Evolutionary conservation across 2,329 filamentous ascomycete genomes (phyloP).

Genomic region (Achaetomium macrosporum): DNA sequence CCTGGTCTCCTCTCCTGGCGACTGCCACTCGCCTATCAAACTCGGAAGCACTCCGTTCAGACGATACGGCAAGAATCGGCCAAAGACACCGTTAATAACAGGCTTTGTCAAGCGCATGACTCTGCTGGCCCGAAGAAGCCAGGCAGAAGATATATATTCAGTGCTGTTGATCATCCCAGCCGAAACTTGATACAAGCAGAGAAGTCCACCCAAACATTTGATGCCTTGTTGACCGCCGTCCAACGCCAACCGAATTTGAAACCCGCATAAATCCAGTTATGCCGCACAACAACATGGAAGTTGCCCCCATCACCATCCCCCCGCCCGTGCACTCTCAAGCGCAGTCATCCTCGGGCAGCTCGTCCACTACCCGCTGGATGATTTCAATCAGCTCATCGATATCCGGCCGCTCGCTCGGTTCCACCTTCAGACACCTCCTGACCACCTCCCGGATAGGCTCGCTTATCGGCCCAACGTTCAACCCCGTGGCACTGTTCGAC

Average conservation of each 20-base stretch:
- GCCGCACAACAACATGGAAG: background rate
- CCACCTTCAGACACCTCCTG: constrained; percentile 75
- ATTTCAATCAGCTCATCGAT: constrained; percentile 76
- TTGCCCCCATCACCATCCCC: background rate
- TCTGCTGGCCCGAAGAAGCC: background rate
- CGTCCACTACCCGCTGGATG: constrained; percentile 66
- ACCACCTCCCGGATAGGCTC: constrained; percentile 84
- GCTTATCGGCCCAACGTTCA: constrained; percentile 55
- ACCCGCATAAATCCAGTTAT: background rate
- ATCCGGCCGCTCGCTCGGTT: constrained; percentile 81
- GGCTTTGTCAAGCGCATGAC: too few species aligned
- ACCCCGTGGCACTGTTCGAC: constrained; percentile 25
- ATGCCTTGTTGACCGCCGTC: background rate
- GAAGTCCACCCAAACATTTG: background rate
- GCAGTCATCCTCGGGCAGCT: constrained; percentile 54
- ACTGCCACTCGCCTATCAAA: too few species aligned
- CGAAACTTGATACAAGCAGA: background rate
- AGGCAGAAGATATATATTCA: background rate
- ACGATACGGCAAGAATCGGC: too few species aligned
- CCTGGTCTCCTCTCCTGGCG: too few species aligned
- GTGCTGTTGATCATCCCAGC: background rate
- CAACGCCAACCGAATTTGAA: constrained; percentile 5
- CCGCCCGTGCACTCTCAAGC: constrained; percentile 3
- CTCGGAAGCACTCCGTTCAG: too few species aligned
- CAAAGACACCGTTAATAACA: too few species aligned